These are phyloP conservation scores for Penicillium sp. DNA, from an alignment of 2,329 filamentous ascomycete species.

Conservation along the genomic window DNA sequence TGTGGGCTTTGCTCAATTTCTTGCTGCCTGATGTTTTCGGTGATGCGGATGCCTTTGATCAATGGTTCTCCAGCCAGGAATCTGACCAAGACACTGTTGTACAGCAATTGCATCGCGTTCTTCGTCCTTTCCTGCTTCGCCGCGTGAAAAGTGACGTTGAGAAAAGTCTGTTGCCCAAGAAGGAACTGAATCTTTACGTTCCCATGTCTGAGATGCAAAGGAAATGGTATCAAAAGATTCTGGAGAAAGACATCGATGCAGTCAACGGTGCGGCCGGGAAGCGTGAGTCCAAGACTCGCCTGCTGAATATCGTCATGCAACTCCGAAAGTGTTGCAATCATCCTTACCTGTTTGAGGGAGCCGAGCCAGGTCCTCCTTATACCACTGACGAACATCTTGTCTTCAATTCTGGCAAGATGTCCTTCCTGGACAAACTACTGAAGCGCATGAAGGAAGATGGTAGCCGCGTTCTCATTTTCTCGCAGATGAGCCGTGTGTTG, in stretches of 20 bases:
- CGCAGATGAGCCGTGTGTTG: conserved; percentile 94
- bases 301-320: conserved; percentile 99
- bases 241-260: conserved; percentile 98
- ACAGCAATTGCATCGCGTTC: conserved; percentile 85
- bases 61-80: conserved; percentile 91
- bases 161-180: conserved; percentile 94
- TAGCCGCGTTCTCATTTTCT: conserved; percentile 96
- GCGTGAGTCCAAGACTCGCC: conserved; percentile 91
- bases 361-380: conserved; percentile 93
- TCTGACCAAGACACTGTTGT: conserved; percentile 92
- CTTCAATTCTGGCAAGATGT: conserved; percentile 94
- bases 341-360: conserved; percentile 94
- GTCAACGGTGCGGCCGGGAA: conserved; percentile 96
- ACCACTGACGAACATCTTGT: conserved; percentile 96
- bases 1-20: conserved; percentile 97
- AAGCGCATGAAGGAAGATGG: conserved; percentile 76
- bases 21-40: conserved; percentile 96
- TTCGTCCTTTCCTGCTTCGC: conserved; percentile 87
- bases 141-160: conserved; percentile 97
- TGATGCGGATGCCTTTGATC: conserved; percentile 91
- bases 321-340: conserved; percentile 98
- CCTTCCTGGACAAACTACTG: conserved; percentile 87
- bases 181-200: conserved; percentile 93
- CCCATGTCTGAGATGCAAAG: conserved; percentile 99
- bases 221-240: conserved; percentile 98